Conservation (phyloP, 2,329 filamentous ascomycete species). For the Sporothrix pseudoabietina region DNA sequence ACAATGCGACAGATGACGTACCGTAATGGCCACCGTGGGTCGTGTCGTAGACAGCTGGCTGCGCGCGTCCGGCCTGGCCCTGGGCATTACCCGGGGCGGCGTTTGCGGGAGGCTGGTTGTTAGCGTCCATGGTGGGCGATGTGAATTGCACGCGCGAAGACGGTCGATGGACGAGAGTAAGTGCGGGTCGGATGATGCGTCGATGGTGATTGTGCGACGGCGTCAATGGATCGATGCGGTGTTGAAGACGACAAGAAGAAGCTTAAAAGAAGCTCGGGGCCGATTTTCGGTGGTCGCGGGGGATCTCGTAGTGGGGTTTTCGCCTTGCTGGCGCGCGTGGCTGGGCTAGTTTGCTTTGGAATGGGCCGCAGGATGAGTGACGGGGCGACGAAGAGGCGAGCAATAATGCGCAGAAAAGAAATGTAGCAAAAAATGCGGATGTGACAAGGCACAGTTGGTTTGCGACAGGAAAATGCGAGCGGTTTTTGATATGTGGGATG, state of each 20-base stretch:
- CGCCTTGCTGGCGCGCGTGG: constrained; percentile 15
- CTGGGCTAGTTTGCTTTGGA: constrained; percentile 20
- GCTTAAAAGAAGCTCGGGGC: constrained; percentile 26
- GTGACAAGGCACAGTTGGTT: background rate
- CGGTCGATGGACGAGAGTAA: background rate
- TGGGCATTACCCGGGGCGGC: constrained; percentile 43
- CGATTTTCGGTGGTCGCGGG: constrained; percentile 28
- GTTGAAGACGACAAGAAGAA: constrained; percentile 14
- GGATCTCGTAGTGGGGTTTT: constrained; percentile 13
- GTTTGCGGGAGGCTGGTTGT: constrained; percentile 51
- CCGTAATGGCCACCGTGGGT: constrained; percentile 77
- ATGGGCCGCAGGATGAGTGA: constrained; percentile 9
- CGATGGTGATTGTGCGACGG: background rate
- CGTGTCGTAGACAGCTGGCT: constrained; percentile 68
- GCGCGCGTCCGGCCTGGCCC: constrained; percentile 59
- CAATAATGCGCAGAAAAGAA: background rate
- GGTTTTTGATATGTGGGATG: background rate
- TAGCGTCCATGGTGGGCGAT: constrained; percentile 54
- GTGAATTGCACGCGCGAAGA: background rate
- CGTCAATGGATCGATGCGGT: background rate
- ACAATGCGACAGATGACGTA: constrained; percentile 46
- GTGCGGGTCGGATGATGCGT: background rate
- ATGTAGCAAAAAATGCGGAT: background rate
- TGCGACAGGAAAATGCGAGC: background rate
- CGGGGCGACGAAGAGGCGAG: constrained; percentile 10